phyloP scores from a whole-genome alignment of 495 filamentous ascomycete genomes.

The Penicillium steckii region DNA sequence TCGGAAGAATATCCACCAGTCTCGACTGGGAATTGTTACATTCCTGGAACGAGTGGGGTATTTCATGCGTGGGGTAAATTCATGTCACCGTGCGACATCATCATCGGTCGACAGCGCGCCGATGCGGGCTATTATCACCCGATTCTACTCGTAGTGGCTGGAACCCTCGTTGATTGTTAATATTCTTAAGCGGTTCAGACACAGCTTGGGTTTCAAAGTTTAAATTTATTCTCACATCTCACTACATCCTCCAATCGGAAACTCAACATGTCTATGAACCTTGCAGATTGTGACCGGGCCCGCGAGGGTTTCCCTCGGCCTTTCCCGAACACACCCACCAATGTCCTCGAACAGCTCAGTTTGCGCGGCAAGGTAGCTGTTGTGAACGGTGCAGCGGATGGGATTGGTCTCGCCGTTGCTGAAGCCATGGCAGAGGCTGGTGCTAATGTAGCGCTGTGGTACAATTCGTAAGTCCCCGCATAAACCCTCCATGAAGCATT shows the following conservation, averaged over 20 bases:
- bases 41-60: no score
- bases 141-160: background rate
- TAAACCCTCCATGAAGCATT: background rate
- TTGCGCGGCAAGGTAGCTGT: slow-evolving; percentile 41
- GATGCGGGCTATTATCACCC: slow-evolving; percentile 5
- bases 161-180: background rate
- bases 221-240: background rate
- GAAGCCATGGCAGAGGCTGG: slow-evolving; percentile 38
- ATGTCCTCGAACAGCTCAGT: slow-evolving; percentile 44
- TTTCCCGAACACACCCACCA: slow-evolving; percentile 37
- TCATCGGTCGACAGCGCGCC: slow-evolving; percentile 2
- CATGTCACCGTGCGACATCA: no score
- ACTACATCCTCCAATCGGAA: background rate
- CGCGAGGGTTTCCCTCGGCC: slow-evolving; percentile 42
- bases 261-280: slow-evolving; percentile 52
- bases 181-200: background rate
- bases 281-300: slow-evolving; percentile 30
- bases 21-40: no score
- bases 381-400: slow-evolving; percentile 37
- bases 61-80: no score
- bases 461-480: slow-evolving; percentile 33
- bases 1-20: no score
- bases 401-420: slow-evolving; percentile 33
- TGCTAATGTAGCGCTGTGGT: slow-evolving; percentile 35
- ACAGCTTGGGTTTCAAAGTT: background rate